Evolutionary conservation across 148 eudicot species (phyloP), one percentile per base, ranked within the genome.

Genomic region (Camellia lanceoleosa): DNA sequence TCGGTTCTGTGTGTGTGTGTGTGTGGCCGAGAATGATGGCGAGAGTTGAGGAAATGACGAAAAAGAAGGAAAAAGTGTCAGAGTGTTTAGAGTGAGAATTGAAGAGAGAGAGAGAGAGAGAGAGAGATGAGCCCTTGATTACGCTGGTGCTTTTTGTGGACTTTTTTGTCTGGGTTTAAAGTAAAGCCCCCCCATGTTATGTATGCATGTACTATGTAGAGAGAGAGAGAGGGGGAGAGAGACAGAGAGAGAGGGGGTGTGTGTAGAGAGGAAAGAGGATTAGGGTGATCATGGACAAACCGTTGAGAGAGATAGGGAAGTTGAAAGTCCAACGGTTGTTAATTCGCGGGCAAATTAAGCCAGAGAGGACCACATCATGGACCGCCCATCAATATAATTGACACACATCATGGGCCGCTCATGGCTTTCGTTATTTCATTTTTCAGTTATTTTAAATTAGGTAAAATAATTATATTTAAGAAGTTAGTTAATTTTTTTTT

Each of bases 251-350:
- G 1, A 30, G 30, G 44, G 6, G 54, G 7, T n/a, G n/a, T n/a
- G n/a, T n/a, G n/a, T n/a, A 15, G 52, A 44, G 72, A 44, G 72
- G 43, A 38, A 19, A 5, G 71, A 51, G 44, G 15, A 58, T 0
- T n/a, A n/a, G 71, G 73, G 60, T 56, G 68, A 78, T 84, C 84
- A 81, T 82, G 87, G 87, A 55, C 74, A 78, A 77, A 43, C 82
- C 73, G 87, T 78, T 75, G 87, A 78, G 43, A 18, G 77, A 74
- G 5, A 61, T 8, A 15, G 84, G 30, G 76, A 56, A 16, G 79
- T 81, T 75, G 30, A 30, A 52, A 67, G 51, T 19, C 83, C 73
- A 80, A 80, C 80, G 38, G 61, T 63, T 75, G 23, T 80, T 47
- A 60, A 61, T 66, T 71, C 30, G 19, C 68, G 77, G 62, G 30